These are phyloP conservation scores for Babesia ovata DNA, from an alignment of 169 alveolate species.

Conservation along the genomic window DNA sequence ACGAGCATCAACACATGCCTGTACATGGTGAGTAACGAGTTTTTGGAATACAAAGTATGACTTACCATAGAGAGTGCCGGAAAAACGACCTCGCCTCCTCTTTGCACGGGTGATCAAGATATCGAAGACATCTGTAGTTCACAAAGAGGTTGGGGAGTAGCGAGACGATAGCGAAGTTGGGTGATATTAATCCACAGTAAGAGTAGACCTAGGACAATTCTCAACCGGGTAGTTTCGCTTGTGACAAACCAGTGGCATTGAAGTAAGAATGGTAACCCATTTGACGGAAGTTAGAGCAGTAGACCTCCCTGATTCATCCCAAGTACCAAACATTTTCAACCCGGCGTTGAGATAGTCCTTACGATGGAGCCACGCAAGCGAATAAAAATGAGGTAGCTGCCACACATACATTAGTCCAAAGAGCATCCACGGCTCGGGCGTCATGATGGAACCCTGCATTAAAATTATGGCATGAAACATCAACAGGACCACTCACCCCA, in stretches of 20 bases:
- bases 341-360: constrained; percentile 76
- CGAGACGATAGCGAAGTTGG: constrained; percentile 59
- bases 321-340: constrained; percentile 74
- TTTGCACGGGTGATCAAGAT: constrained; percentile 57
- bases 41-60: constrained; percentile 1
- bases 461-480: background rate
- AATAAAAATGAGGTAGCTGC: constrained; percentile 81
- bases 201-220: constrained; percentile 19
- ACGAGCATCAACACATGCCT: constrained; percentile 76
- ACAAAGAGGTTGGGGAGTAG: constrained; percentile 71
- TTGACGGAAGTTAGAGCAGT: constrained; percentile 72
- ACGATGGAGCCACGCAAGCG: constrained; percentile 79
- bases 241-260: constrained; percentile 56
- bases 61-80: constrained; percentile 55
- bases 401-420: constrained; percentile 74
- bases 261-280: constrained; percentile 51
- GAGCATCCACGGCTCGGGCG: constrained; percentile 73
- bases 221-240: no score
- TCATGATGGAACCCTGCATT: constrained; percentile 30
- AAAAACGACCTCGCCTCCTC: constrained; percentile 66
- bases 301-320: constrained; percentile 74
- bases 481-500: constrained; percentile 45
- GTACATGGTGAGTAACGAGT: constrained; percentile 22
- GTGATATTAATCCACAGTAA: constrained; percentile 46
- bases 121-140: constrained; percentile 66